These are phyloP conservation scores for Podospora comata DNA, from an alignment of 495 filamentous ascomycete species.

Conservation along the genomic window DNA sequence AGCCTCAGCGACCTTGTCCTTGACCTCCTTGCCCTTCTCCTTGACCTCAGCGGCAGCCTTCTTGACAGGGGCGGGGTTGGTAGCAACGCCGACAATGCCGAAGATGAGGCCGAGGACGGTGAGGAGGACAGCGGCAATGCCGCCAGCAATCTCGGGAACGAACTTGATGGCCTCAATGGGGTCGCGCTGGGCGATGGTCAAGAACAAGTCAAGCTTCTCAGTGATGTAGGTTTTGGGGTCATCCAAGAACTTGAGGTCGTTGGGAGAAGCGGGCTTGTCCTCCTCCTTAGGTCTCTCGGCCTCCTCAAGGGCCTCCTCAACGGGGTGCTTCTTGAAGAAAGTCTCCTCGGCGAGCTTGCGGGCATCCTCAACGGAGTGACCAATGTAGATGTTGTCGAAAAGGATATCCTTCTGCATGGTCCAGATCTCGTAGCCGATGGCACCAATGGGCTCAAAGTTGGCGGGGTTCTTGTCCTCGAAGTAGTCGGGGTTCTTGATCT, in stretches of 20 bases:
- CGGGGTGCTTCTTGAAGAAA: slow-evolving; percentile 84
- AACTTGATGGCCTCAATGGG: slow-evolving; percentile 87
- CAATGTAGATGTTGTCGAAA: slow-evolving; percentile 99
- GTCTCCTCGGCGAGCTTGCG: slow-evolving; percentile 86
- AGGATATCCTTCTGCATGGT: slow-evolving; percentile 99
- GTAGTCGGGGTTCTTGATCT: slow-evolving; percentile 96
- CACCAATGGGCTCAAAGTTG: slow-evolving; percentile 97
- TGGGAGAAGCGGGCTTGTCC: slow-evolving; percentile 59
- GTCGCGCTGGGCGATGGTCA: slow-evolving; percentile 79
- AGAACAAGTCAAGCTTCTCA: slow-evolving; percentile 88
- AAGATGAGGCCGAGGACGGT: slow-evolving; percentile 67
- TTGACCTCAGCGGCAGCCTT: slow-evolving; percentile 68
- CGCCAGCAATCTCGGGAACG: slow-evolving; percentile 85
- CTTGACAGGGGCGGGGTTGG: slow-evolving; percentile 45
- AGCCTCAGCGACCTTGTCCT: slow-evolving; percentile 77
- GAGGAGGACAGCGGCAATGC: slow-evolving; percentile 63
- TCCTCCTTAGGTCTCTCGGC: slow-evolving; percentile 76
- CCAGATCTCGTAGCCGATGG: slow-evolving; percentile 99
- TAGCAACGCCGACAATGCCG: slow-evolving; percentile 44
- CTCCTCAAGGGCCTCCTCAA: slow-evolving; percentile 81
- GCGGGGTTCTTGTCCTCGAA: slow-evolving; percentile 97
- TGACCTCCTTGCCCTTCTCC: slow-evolving; percentile 64
- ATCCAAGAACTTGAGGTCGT: slow-evolving; percentile 84
- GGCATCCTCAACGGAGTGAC: slow-evolving; percentile 93
- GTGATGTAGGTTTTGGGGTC: slow-evolving; percentile 85